These are phyloP conservation scores for Phytophthora podocarpi DNA, from an alignment of 352 stramenopile species.

Conservation along the genomic window DNA sequence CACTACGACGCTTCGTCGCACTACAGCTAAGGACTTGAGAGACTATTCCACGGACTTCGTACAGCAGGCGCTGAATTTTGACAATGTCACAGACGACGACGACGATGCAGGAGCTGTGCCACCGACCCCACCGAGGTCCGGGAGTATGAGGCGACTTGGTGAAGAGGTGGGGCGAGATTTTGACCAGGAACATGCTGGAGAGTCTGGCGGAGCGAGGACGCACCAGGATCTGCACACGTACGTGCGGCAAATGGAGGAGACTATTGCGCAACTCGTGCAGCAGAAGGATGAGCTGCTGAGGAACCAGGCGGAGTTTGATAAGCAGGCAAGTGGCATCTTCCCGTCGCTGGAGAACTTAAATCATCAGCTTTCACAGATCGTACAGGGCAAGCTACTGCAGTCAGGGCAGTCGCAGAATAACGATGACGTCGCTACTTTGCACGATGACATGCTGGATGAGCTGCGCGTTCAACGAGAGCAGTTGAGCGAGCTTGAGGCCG, in stretches of 20 bases:
- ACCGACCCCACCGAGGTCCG: conserved; percentile 15
- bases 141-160: conserved; percentile 16
- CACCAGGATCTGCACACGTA: conserved; percentile 67
- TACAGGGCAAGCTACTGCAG: conserved; percentile 68
- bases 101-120: conserved; percentile 8
- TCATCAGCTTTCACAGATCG: conserved; percentile 77
- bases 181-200: conserved; percentile 20
- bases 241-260: conserved; percentile 83
- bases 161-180: conserved; percentile 8
- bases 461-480: conserved; percentile 75
- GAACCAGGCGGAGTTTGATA: conserved; percentile 84
- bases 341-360: conserved; percentile 81
- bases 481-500: conserved; percentile 73
- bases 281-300: conserved; percentile 77
- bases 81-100: conserved; percentile 57
- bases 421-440: conserved; percentile 64
- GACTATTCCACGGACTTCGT: conserved; percentile 77
- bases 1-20: conserved; percentile 44
- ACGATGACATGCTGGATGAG: conserved; percentile 75
- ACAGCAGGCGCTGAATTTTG: conserved; percentile 77
- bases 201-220: conserved; percentile 32
- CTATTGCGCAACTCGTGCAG: conserved; percentile 76
- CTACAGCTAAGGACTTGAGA: conserved; percentile 63
- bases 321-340: conserved; percentile 85
- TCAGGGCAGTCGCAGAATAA: conserved; percentile 51